Evolutionary conservation across 768 basidiomycete genomes (phyloP), one percentile per base, ranked within the genome.

Genomic region (Coprinopsis marcescibilis): DNA sequence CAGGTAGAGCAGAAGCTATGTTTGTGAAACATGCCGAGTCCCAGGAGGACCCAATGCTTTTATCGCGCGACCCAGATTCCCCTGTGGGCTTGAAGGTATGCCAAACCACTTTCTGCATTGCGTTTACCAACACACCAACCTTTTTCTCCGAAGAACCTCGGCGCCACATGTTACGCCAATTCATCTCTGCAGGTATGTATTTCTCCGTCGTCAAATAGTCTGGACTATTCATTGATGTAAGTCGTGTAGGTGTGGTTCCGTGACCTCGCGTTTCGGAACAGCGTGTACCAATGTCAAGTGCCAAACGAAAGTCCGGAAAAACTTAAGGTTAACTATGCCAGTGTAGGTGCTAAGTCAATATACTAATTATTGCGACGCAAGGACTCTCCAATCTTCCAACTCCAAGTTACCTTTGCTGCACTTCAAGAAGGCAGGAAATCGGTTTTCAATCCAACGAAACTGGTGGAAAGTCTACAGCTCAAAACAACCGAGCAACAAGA

Each of bases 111-210:
- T n/a, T 47, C 13, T 26, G 33, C 25, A 5, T 26, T 40, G 19
- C 27, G 12, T 14, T 14, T 39, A 21, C 19, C 33, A 38, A 37
- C 19, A 26, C n/a, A 12, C 25, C 27, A 26, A 26, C 30, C 35
- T 39, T 17, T 25, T 51, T 25, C 25, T 15, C 14, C 30, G 57
- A 25, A 93, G 91, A 97, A 98, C 61, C 78, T 98, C 15, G 95
- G 95, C 3, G 94, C 94, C 14, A 97, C 95, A 3, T 98, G 95
- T 61, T 98, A 97, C 55, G 93, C 90, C 50, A 96, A 96, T 62
- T 91, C 91, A 15, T 96, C 88, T 52, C 73, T 98, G 36, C 94
- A 98, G 69, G 90, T 85, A 55, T 29, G 59, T 57, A 37, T 15
- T 45, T 23, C 29, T 24, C 36, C 17, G 26, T 26, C 26, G 15